Base-by-base conservation (phyloP, 164 flowering plant species). In the Vitis cinerea region DNA sequence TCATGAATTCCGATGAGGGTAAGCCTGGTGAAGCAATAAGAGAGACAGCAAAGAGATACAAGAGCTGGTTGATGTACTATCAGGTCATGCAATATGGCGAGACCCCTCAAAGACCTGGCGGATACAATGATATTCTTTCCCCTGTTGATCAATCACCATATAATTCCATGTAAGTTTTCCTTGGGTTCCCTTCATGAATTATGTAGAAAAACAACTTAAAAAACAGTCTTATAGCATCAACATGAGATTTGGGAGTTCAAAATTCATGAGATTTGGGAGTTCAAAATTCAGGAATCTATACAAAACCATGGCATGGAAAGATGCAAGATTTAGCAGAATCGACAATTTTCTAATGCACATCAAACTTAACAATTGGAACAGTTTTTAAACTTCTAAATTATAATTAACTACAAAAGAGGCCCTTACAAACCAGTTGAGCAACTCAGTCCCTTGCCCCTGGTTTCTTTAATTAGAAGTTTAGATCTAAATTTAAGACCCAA, bases 61-160 rank as follows among this genome's bases (percentile, higher is more conserved):
- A 88, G 72, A 83, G 82, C 50, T 80, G 91, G 83, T 61, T 89
- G 63, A 81, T 83, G 80, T 91, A 89, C 75, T 81, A 87, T 67
- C 89, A 80, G 77, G 84, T 91, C 31, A 82, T 87, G 83, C 74
- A 73, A 23, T 76, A 79, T 75, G 92, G 87, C 59, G 87, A 82
- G 74, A 72, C 72, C 62, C 65, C 81, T 69, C 77, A 64, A 27
- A 31, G 53, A 74, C 68, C 59, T 6, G 23, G 63, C 59, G 75
- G 68, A 56, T 9, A 69, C 65, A 71, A 57, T 37, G 71, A 63
- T 56, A n/a, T 58, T 63, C 16, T 67, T 48, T 47, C 69, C 14
- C 58, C 29, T 30, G 75, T 62, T 12, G 27, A 79, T 29, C 71
- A 77, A 57, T 37, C 72, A 67, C 65, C 59, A 55, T 27, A 16